Evolutionary conservation across 2,329 filamentous ascomycete genomes (phyloP).

Genomic region (Mycocentrospora acerina): DNA sequence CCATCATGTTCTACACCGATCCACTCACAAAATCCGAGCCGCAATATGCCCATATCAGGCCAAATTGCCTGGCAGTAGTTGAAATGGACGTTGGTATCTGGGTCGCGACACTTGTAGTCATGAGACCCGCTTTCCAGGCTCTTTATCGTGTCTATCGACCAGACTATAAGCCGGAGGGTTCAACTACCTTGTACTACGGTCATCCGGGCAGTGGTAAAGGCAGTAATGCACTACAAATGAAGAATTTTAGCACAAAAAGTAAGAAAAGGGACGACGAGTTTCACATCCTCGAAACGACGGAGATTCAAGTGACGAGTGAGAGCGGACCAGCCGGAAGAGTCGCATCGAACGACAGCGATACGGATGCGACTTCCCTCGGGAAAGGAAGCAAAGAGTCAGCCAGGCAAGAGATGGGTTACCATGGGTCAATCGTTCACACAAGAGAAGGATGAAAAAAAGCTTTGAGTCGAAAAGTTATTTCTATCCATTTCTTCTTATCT

Average conservation of each 20-base stretch:
- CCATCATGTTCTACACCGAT: constrained; percentile 12
- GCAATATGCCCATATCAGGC: constrained; percentile 11
- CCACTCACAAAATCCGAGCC: constrained; percentile 9
- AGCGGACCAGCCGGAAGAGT: too few species aligned
- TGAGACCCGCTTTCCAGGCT: constrained; percentile 9
- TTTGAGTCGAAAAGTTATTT: too few species aligned
- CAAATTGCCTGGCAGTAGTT: constrained; percentile 7
- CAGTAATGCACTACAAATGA: constrained; percentile 3
- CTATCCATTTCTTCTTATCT: too few species aligned
- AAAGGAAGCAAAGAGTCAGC: too few species aligned
- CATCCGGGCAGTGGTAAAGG: constrained; percentile 1
- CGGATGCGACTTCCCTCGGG: too few species aligned
- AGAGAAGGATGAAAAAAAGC: too few species aligned
- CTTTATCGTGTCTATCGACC: constrained; percentile 2
- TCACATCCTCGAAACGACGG: constrained; percentile 12
- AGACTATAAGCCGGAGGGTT: background rate
- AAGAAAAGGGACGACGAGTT: constrained; percentile 4
- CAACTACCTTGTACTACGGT: constrained; percentile 3
- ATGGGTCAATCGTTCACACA: too few species aligned
- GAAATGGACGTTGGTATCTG: constrained; percentile 13
- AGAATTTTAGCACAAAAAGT: background rate
- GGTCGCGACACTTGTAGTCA: constrained; percentile 11
- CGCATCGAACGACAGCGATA: too few species aligned
- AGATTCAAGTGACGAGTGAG: constrained; percentile 2
- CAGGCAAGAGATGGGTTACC: too few species aligned